These are phyloP conservation scores for Collybia sordida DNA, from an alignment of 768 basidiomycete species.

Conservation along the genomic window DNA sequence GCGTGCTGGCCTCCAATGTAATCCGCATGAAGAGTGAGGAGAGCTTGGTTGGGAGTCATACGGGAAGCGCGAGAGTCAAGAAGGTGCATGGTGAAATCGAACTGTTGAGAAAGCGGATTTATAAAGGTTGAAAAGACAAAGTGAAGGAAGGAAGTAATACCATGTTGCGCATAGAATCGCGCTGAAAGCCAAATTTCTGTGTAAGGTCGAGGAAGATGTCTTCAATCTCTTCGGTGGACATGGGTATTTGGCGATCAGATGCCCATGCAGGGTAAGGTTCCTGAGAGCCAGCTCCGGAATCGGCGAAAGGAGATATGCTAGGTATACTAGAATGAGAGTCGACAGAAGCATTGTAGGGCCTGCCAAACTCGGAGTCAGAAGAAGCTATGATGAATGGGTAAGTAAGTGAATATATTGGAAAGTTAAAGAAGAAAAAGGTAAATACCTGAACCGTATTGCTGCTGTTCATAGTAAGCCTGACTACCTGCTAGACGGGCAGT, in stretches of 20 bases:
- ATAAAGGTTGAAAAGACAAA: conserved; percentile 8
- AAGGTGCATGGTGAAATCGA: conserved; percentile 97
- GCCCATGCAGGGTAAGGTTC: conserved; percentile 96
- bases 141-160: conserved; percentile 33
- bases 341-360: conserved; percentile 56
- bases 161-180: conserved; percentile 96
- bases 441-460: conserved; percentile 25
- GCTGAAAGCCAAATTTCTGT: conserved; percentile 98
- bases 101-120: conserved; percentile 43
- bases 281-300: conserved; percentile 46
- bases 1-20: conserved; percentile 99
- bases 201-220: conserved; percentile 98
- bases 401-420: conserved; percentile 8
- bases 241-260: conserved; percentile 88
- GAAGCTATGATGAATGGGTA: conserved; percentile 14
- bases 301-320: conserved; percentile 58
- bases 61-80: conserved; percentile 98
- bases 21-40: conserved; percentile 96
- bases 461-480: conserved; percentile 36
- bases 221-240: conserved; percentile 97
- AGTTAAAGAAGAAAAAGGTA: neutral
- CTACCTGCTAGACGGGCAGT: conserved; percentile 54
- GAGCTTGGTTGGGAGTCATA: conserved; percentile 95
- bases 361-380: conserved; percentile 34
- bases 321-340: conserved; percentile 61